Conservation (phyloP, 495 filamentous ascomycete species). For the Podospora australis region DNA sequence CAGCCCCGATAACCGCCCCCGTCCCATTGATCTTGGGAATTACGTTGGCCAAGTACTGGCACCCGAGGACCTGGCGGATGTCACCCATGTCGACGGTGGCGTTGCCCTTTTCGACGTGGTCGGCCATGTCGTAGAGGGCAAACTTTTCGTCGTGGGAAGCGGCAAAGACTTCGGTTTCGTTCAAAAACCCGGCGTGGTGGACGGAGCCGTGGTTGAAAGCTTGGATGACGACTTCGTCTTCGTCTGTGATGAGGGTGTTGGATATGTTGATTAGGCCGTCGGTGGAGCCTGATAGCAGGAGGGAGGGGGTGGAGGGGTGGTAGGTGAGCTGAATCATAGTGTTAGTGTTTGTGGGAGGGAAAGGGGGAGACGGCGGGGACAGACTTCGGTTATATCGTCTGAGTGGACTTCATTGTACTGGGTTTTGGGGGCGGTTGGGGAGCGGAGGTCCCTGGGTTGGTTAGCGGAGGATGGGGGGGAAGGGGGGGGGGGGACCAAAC, state of each 20-base stretch:
- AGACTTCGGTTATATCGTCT: conserved; percentile 81
- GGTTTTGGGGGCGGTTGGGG: conserved; percentile 42
- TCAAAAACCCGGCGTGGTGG: conserved; percentile 77
- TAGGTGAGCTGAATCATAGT: conserved; percentile 53
- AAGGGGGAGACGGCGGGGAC: neutral
- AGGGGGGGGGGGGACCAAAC: conserved; percentile 36
- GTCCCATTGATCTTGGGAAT: conserved; percentile 47
- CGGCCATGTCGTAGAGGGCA: conserved; percentile 63
- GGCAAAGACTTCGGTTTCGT: conserved; percentile 59
- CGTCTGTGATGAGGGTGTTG: conserved; percentile 65
- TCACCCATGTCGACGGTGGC: conserved; percentile 65
- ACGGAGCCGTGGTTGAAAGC: conserved; percentile 87
- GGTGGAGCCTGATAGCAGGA: conserved; percentile 82
- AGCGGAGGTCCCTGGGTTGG: conserved; percentile 59
- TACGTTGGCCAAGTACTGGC: conserved; percentile 79
- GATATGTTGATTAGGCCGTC: conserved; percentile 86
- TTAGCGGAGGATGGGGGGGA: neutral
- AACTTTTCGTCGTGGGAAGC: conserved; percentile 77
- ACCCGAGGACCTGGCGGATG: conserved; percentile 60
- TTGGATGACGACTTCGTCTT: conserved; percentile 79
- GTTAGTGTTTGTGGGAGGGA: no score
- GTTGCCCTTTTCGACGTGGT: conserved; percentile 49
- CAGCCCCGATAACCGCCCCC: conserved; percentile 55
- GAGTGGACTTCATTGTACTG: conserved; percentile 83
- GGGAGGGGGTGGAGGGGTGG: conserved; percentile 54